phyloP scores from a whole-genome alignment of 2,329 filamentous ascomycete species.

The Colletotrichum lentis region DNA sequence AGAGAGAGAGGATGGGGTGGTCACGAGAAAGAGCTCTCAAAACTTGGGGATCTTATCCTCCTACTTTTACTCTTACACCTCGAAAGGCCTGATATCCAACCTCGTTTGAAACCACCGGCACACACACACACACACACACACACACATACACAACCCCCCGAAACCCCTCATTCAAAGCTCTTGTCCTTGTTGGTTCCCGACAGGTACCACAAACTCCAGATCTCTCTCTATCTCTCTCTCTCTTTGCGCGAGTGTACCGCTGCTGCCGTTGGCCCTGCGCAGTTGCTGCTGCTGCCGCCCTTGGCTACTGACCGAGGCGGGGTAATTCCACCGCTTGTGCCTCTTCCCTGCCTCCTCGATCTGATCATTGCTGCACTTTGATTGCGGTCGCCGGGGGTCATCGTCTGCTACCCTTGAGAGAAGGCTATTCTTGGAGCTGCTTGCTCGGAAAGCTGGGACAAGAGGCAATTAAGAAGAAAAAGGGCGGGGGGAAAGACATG shows the following conservation, averaged over 20 bases:
- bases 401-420: slow-evolving; percentile 8
- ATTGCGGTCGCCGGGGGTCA: background rate
- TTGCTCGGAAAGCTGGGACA: slow-evolving; percentile 2
- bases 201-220: slow-evolving; percentile 20
- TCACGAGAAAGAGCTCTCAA: background rate
- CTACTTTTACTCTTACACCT: background rate
- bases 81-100: slow-evolving; percentile 13
- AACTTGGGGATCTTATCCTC: too few relatives aligned
- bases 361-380: slow-evolving; percentile 5
- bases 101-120: slow-evolving; percentile 5
- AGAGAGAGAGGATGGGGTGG: background rate
- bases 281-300: slow-evolving; percentile 24
- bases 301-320: slow-evolving; percentile 36
- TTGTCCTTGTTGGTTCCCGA: slow-evolving; percentile 2
- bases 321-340: slow-evolving; percentile 30
- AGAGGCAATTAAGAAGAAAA: slow-evolving; percentile 31
- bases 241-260: background rate
- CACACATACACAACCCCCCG: background rate
- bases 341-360: slow-evolving; percentile 16
- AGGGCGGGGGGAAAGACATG: slow-evolving; percentile 47
- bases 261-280: slow-evolving; percentile 6
- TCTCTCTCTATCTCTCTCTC: background rate
- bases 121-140: background rate
- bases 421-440: slow-evolving; percentile 20
- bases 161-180: slow-evolving; percentile 5